Percentiles rank a stretch among this genome's conserved stretches.
These are phyloP conservation scores for Boletus sp. DNA, from an alignment of 768 basidiomycete species.

Conservation along the genomic window DNA sequence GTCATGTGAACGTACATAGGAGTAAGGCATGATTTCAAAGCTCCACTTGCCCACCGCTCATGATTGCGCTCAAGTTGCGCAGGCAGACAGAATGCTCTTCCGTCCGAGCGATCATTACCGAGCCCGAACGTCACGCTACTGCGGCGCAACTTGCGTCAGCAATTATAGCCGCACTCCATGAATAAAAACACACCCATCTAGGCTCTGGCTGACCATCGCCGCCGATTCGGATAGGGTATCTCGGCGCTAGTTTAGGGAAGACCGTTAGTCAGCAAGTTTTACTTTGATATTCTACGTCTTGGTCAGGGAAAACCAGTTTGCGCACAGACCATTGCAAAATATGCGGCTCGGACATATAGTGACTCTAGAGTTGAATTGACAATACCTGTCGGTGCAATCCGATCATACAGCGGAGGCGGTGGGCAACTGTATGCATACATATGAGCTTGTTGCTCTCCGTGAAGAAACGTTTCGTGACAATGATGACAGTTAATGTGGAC, in stretches of 20 bases:
- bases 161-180: neutral
- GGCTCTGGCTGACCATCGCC: slow-evolving; percentile 58
- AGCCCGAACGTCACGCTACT: slow-evolving; percentile 54
- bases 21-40: neutral
- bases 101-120: slow-evolving; percentile 56
- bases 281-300: neutral
- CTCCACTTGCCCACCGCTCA: slow-evolving; percentile 34
- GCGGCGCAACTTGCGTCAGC: slow-evolving; percentile 1
- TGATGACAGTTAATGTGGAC: slow-evolving; percentile 6
- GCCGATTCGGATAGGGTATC: slow-evolving; percentile 62
- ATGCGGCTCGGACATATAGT: slow-evolving; percentile 48
- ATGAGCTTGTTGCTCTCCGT: slow-evolving; percentile 71
- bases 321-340: slow-evolving; percentile 54
- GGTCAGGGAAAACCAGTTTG: slow-evolving; percentile 14
- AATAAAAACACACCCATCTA: slow-evolving; percentile 62
- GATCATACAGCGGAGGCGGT: slow-evolving; percentile 6
- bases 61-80: slow-evolving; percentile 47
- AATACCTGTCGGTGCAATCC: slow-evolving; percentile 46
- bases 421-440: slow-evolving; percentile 43
- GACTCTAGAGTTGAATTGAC: slow-evolving; percentile 64
- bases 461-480: slow-evolving; percentile 13
- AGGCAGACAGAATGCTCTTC: slow-evolving; percentile 70
- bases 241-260: slow-evolving; percentile 40
- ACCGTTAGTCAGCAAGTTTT: slow-evolving; percentile 2
- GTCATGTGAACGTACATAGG: neutral